Conservation (phyloP, 306 rosid genomes). For the Dalbergia oliveri region DNA sequence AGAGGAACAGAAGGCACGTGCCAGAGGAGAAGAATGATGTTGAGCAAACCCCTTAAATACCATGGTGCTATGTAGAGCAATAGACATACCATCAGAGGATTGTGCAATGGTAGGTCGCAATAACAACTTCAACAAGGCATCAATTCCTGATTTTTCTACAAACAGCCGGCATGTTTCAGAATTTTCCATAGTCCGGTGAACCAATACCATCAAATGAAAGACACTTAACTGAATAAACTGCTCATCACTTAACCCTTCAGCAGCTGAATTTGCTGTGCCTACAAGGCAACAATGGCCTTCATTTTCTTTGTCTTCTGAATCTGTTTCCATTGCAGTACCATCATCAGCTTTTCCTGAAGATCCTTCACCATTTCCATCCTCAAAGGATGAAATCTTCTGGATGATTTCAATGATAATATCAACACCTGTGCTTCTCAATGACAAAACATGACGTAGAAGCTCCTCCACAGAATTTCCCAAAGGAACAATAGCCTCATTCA, state of each 20-base stretch:
- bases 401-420: slow-evolving; percentile 88
- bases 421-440: slow-evolving; percentile 88
- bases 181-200: slow-evolving; percentile 97
- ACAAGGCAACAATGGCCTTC: slow-evolving; percentile 66
- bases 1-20: slow-evolving; percentile 87
- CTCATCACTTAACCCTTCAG: slow-evolving; percentile 77
- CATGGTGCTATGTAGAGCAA: slow-evolving; percentile 98
- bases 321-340: slow-evolving; percentile 88
- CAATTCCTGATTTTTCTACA: slow-evolving; percentile 96
- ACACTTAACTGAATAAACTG: slow-evolving; percentile 81
- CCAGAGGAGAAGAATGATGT: slow-evolving; percentile 91
- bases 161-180: slow-evolving; percentile 93
- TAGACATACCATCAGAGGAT: slow-evolving; percentile 93
- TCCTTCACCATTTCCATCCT: slow-evolving; percentile 58
- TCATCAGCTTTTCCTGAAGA: slow-evolving; percentile 66
- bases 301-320: slow-evolving; percentile 79
- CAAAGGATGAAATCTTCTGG: slow-evolving; percentile 76
- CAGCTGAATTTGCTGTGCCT: slow-evolving; percentile 63
- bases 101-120: slow-evolving; percentile 81
- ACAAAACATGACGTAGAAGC: slow-evolving; percentile 90
- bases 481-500: slow-evolving; percentile 98
- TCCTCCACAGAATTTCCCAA: slow-evolving; percentile 97
- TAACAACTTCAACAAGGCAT: slow-evolving; percentile 86
- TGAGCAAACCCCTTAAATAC: slow-evolving; percentile 98
- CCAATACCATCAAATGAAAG: slow-evolving; percentile 94